Percentiles rank a stretch among this genome's conserved stretches.
These are phyloP conservation scores for Anacardium occidentale DNA, from an alignment of 345 rosid genomes.

Conservation along the genomic window DNA sequence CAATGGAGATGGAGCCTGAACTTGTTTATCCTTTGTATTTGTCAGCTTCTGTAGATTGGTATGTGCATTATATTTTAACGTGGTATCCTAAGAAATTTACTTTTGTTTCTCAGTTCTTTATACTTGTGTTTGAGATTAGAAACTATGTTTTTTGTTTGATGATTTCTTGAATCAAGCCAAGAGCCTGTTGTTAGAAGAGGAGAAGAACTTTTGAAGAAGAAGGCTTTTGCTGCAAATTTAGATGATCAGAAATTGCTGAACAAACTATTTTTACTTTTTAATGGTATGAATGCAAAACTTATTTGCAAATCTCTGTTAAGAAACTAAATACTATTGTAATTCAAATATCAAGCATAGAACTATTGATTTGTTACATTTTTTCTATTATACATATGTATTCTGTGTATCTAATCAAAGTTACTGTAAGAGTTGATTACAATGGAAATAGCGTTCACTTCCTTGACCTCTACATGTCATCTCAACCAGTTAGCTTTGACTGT, in stretches of 20 bases:
- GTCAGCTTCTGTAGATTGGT: conserved; percentile 81
- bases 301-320: not conserved
- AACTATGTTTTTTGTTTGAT: conserved; percentile 24
- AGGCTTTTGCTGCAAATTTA: conserved; percentile 65
- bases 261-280: conserved; percentile 65
- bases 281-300: conserved; percentile 49
- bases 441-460: not conserved
- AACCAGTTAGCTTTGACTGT: too few species aligned
- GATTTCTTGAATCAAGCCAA: conserved; percentile 57
- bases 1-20: conserved; percentile 71
- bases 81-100: conserved; percentile 8
- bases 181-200: conserved; percentile 82
- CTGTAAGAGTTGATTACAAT: not conserved
- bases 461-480: too few species aligned
- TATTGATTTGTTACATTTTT: not conserved
- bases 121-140: conserved; percentile 11
- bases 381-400: not conserved
- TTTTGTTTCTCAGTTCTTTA: conserved; percentile 11
- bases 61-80: conserved; percentile 17
- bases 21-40: conserved; percentile 73
- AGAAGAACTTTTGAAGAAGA: conserved; percentile 82
- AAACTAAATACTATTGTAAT: not conserved
- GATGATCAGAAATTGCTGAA: conserved; percentile 72
- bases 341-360: not conserved
- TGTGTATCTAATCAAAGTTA: not conserved